Conservation (phyloP, 108 stramenopile species). For the Asterionellopsis glacialis region DNA sequence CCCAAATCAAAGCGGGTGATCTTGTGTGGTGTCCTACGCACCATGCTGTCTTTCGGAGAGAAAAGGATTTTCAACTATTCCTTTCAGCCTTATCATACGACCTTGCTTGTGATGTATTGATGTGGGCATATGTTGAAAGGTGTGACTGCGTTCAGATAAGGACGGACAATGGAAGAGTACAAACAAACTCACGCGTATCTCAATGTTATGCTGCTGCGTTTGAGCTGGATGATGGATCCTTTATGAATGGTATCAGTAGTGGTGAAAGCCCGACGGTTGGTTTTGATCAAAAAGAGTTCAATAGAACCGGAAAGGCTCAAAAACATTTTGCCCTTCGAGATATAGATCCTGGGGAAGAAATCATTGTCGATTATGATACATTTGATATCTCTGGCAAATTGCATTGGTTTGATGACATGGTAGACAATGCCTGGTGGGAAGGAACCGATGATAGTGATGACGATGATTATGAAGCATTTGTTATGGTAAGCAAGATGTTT, state of each 20-base stretch:
- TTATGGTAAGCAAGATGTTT: too few species aligned
- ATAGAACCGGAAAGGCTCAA: not conserved
- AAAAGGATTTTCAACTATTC: not conserved
- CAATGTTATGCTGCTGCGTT: too few species aligned
- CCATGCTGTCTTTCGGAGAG: conserved; percentile 1
- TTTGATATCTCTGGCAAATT: too few species aligned
- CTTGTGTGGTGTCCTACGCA: conserved; percentile 1
- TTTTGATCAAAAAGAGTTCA: not conserved
- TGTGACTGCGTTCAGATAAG: not conserved
- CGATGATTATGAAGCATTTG: too few species aligned
- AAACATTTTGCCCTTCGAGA: not conserved
- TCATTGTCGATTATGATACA: too few species aligned
- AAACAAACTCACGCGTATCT: too few species aligned
- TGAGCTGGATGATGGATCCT: conserved; percentile 4
- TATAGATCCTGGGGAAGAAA: not conserved
- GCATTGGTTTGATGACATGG: too few species aligned
- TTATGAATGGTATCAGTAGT: not conserved
- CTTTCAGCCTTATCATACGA: not conserved
- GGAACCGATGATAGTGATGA: too few species aligned
- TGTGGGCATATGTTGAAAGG: conserved; percentile 10
- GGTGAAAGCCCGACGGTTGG: not conserved
- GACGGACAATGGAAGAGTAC: too few species aligned
- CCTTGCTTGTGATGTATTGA: conserved; percentile 12
- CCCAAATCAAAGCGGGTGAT: not conserved
- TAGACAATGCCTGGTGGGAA: too few species aligned